A percentile compares a stretch with the other conserved stretches of the same genome.
Conservation (phyloP, 805 yeast species). For the Groenewaldozyma salmanticensis region DNA sequence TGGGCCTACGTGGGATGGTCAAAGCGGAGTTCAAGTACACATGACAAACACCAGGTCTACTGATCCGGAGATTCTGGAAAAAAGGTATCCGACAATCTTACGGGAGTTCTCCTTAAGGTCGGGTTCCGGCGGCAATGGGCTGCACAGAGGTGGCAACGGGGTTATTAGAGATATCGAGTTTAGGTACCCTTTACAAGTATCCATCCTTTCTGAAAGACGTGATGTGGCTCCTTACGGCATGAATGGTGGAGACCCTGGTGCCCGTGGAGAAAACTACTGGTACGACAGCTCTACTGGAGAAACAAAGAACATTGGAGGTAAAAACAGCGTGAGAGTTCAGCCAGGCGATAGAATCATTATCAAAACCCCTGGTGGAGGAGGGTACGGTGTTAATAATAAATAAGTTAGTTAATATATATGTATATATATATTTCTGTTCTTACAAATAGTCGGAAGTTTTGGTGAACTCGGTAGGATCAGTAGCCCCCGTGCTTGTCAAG, state of each 20-base stretch:
- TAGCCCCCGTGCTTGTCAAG: conserved; percentile 5
- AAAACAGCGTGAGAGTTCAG: conserved; percentile 46
- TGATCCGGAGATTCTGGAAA: conserved; percentile 81
- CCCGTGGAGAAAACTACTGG: conserved; percentile 54
- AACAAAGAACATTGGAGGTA: conserved; percentile 46
- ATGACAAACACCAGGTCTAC: conserved; percentile 93
- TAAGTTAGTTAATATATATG: not conserved
- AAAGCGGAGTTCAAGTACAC: conserved; percentile 84
- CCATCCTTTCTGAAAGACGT: conserved; percentile 80
- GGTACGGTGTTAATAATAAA: conserved; percentile 41
- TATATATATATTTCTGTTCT: too few relatives aligned
- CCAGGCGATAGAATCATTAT: conserved; percentile 61
- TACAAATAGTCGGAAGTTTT: not conserved
- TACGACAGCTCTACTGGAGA: conserved; percentile 25
- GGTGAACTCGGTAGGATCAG: conserved; percentile 10
- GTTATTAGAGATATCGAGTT: conserved; percentile 80
- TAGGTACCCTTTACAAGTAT: conserved; percentile 57
- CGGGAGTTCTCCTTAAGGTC: conserved; percentile 60
- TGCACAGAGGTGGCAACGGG: conserved; percentile 73
- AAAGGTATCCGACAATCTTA: conserved; percentile 74
- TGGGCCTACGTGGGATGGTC: conserved; percentile 76
- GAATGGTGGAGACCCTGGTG: conserved; percentile 71
- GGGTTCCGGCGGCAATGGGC: conserved; percentile 76
- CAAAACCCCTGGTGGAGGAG: conserved; percentile 83
- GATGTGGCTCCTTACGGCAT: conserved; percentile 80